Evolutionary conservation across 148 eudicot genomes (phyloP), one percentile per base, ranked within the genome.

Genomic region (Cornus controversa): DNA sequence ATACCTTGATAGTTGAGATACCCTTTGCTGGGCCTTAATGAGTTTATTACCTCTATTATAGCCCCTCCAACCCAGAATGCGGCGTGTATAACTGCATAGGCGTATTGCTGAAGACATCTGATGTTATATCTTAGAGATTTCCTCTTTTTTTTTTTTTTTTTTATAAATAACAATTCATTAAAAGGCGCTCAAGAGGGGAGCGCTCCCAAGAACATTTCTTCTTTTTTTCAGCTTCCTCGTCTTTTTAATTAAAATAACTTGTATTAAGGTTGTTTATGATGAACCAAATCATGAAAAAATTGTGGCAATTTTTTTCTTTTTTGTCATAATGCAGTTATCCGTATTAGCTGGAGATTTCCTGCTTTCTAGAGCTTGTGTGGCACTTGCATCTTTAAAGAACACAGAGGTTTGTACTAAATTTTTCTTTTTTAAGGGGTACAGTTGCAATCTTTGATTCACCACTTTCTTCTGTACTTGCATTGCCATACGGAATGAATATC

Each of bases 331-430:
- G 84, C 92, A 91, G 98, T 78, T 94, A 67, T 89, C 98, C 53
- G 94, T 94, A 64, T 77, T 94, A 85, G 97, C 94, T 15, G 98
- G 98, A 75, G 94, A 94, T 89, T 94, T 94, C 82, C 79, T 94
- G 79, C 89, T 94, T 78, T 90, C 98, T 60, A 86, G 98, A 85
- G 98, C 98, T 71, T 94, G 98, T 87, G 91, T 94, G 50, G 91
- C 97, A 74, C 87, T 94, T 84, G 98, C 98, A 27, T 90, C 99
- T 60, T 82, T 95, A 79, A 88, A 86, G 76, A 95, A 95, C 85
- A 93, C 99, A 6, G 99, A 95, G 89, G 98, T 93, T 85, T 73
- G 5, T 22, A 10, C 71, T 64, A 42, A 8, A 26, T 14, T 25
- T 10, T 10, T 23, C 24, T 1, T 58, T 58, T 29, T 50, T 50